Conservation (phyloP, 2,329 filamentous ascomycete genomes). For the Rugonectria rugulosa region DNA sequence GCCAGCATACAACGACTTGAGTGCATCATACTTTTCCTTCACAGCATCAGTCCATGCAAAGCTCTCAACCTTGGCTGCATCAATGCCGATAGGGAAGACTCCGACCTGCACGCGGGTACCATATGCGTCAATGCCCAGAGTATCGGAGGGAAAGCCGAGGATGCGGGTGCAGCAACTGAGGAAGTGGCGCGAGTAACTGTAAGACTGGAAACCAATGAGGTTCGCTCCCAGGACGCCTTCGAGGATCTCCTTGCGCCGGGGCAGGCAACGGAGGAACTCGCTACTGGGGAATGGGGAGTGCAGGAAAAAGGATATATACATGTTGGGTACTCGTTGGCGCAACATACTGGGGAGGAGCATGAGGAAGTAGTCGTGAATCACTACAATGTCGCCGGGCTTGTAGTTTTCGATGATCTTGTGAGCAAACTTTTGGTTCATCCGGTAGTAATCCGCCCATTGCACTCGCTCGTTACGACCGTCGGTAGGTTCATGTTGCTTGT, state of each 20-base stretch:
- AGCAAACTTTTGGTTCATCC: slow-evolving; percentile 91
- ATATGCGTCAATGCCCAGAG: slow-evolving; percentile 85
- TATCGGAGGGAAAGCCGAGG: slow-evolving; percentile 87
- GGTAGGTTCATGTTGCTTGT: slow-evolving; percentile 91
- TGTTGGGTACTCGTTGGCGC: slow-evolving; percentile 83
- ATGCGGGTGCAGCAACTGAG: slow-evolving; percentile 92
- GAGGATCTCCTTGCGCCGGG: slow-evolving; percentile 86
- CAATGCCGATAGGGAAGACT: slow-evolving; percentile 94
- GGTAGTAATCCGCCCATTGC: slow-evolving; percentile 92
- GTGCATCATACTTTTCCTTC: slow-evolving; percentile 74
- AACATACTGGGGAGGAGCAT: slow-evolving; percentile 89
- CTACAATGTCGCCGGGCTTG: slow-evolving; percentile 89
- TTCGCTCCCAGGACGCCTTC: slow-evolving; percentile 91
- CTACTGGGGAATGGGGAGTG: slow-evolving; percentile 96
- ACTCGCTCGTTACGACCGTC: slow-evolving; percentile 83
- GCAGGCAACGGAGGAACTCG: slow-evolving; percentile 91
- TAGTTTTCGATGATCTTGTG: slow-evolving; percentile 88
- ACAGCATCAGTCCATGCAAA: slow-evolving; percentile 75
- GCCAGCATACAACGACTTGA: slow-evolving; percentile 81
- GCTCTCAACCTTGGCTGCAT: slow-evolving; percentile 79
- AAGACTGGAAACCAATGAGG: slow-evolving; percentile 94
- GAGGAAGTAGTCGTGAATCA: slow-evolving; percentile 94
- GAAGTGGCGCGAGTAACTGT: slow-evolving; percentile 94
- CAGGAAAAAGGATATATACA: slow-evolving; percentile 94
- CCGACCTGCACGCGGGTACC: slow-evolving; percentile 89